Evolutionary conservation across 1,284 basidiomycete genomes (phyloP), one percentile per base, ranked within the genome.

Genomic region (Puccinia coronata): DNA sequence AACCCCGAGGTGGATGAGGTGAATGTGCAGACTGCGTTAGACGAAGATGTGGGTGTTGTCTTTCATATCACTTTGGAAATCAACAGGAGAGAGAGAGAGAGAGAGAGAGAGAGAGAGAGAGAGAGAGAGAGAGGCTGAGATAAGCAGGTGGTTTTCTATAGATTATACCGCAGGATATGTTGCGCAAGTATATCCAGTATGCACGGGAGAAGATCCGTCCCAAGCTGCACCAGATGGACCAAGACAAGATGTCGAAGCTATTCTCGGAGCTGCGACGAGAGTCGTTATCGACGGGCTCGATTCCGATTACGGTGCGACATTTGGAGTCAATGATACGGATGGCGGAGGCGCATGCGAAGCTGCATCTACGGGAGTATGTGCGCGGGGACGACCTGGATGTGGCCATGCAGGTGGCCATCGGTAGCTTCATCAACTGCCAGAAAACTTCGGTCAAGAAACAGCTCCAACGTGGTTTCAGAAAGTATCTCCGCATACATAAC

Each of bases 161-260:
- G 95, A 90, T 98, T 83, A 97, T 99, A 84, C 92, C 96, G 0
- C 97, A 99, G 89, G 96, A 99, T 83, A 87, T 96, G 71, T 90
- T 99, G n/a, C 91, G 93, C 82, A 99, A 99, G 87, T 99, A 99
- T 87, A 98, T 99, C 88, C 97, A 98, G 92, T 99, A 98, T 86
- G 95, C 96, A 0, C 91, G 94, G 82, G 96, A 98, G 85, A 93
- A 20, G 55, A 14, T 14, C n/a, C 63, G 63, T 25, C 63, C 63
- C 2, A 67, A 67, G n/a, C n/a, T 67, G 16, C 63, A 67, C 36
- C 63, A 67, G 12, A 67, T 67, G 63, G 63, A 67, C n/a, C 63
- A 67, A 47, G 63, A 67, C n/a, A 67, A 67, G 61, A 65, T 83
- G 61, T 82, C 51, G 67, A 69, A 96, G 94, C 74, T 95, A 96